Conservation (phyloP, 495 filamentous ascomycete genomes). For the Penicillium mononematosum region DNA sequence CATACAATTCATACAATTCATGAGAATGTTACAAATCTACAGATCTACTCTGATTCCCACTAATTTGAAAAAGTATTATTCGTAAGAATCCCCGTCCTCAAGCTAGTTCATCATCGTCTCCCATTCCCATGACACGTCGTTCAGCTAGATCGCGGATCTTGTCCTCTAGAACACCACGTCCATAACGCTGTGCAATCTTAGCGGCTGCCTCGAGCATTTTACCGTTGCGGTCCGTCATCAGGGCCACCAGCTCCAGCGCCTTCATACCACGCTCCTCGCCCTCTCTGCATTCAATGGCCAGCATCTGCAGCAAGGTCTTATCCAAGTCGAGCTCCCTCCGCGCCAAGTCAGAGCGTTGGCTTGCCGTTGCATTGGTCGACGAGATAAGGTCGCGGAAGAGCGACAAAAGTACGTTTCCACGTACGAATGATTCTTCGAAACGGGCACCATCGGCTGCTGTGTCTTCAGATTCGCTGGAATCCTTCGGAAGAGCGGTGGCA, state of each 20-base stretch:
- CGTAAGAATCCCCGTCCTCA: slow-evolving; percentile 12
- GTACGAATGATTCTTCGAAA: slow-evolving; percentile 77
- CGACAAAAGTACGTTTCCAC: slow-evolving; percentile 64
- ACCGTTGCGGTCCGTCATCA: slow-evolving; percentile 76
- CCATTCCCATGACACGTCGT: slow-evolving; percentile 54
- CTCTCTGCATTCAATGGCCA: slow-evolving; percentile 86
- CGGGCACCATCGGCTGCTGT: slow-evolving; percentile 38
- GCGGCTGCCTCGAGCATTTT: slow-evolving; percentile 83
- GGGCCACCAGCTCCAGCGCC: slow-evolving; percentile 76
- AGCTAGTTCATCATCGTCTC: slow-evolving; percentile 54
- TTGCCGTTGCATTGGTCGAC: slow-evolving; percentile 57
- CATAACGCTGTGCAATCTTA: slow-evolving; percentile 80
- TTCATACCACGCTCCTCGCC: slow-evolving; percentile 93
- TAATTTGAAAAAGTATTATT: not conserved
- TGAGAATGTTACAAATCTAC: not conserved
- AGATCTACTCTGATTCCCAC: not conserved
- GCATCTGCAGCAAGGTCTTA: slow-evolving; percentile 82
- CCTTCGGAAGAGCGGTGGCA: slow-evolving; percentile 47
- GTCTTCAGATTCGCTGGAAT: slow-evolving; percentile 39
- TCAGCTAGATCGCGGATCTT: slow-evolving; percentile 84
- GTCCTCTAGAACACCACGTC: slow-evolving; percentile 70
- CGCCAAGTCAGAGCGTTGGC: slow-evolving; percentile 66
- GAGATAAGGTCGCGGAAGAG: slow-evolving; percentile 68
- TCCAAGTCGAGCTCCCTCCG: slow-evolving; percentile 77
- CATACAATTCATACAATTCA: not conserved